Evolutionary conservation across 1,139 yeast species (phyloP).

Genomic region (Kurtzmaniella quercitrusa): DNA sequence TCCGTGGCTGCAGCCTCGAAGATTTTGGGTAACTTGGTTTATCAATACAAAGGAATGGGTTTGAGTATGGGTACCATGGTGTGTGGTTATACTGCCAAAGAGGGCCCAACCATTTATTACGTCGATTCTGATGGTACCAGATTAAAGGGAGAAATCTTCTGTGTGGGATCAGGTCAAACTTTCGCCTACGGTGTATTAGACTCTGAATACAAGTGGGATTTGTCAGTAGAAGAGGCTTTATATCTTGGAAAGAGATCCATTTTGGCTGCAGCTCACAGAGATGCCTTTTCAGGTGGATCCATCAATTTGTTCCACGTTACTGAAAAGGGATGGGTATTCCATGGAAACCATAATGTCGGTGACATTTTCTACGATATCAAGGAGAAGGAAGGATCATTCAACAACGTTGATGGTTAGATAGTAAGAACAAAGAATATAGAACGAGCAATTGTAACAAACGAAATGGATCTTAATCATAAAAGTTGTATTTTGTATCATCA

Average conservation of each 20-base stretch:
- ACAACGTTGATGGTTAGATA: constrained; percentile 66
- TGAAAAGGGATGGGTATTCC: constrained; percentile 91
- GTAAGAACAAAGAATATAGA: background rate
- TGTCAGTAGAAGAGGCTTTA: constrained; percentile 87
- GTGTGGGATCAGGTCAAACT: constrained; percentile 99
- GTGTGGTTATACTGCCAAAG: constrained; percentile 93
- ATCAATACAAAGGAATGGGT: constrained; percentile 97
- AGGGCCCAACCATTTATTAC: constrained; percentile 92
- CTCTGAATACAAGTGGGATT: constrained; percentile 85
- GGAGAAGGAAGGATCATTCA: constrained; percentile 83
- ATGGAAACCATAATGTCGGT: constrained; percentile 93
- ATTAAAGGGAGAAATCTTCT: constrained; percentile 88
- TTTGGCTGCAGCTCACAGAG: constrained; percentile 97
- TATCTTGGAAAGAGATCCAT: constrained; percentile 93
- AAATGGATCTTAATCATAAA: too few species aligned
- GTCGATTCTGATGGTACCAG: constrained; percentile 98
- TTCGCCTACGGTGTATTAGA: constrained; percentile 99
- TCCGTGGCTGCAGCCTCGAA: constrained; percentile 97
- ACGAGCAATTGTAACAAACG: background rate
- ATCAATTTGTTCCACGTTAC: constrained; percentile 90
- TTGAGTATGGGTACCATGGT: constrained; percentile 98
- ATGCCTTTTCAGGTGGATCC: constrained; percentile 97
- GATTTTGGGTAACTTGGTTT: constrained; percentile 85
- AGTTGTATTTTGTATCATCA: too few species aligned
- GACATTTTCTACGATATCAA: constrained; percentile 90